Conservation (phyloP, 345 rosid species). For the Euclidium syriacum region DNA sequence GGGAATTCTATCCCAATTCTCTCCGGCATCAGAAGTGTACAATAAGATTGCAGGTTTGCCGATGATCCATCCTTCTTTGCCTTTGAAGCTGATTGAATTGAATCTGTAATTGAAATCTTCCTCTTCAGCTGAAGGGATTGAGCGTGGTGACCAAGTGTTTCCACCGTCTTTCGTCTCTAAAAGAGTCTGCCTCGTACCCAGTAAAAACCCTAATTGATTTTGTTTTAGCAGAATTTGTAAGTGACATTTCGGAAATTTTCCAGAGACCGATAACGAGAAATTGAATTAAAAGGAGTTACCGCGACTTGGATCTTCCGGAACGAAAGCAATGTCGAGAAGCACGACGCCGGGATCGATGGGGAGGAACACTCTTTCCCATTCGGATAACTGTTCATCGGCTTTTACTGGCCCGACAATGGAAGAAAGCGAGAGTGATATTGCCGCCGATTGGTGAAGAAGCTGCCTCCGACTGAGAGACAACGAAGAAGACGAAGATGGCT, state of each 20-base stretch:
- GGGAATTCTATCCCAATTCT: slow-evolving; percentile 82
- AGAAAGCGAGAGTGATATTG: slow-evolving; percentile 37
- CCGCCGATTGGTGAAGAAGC: slow-evolving; percentile 48
- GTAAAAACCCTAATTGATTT: slow-evolving; percentile 49
- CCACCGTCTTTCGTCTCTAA: slow-evolving; percentile 92
- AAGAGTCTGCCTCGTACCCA: slow-evolving; percentile 86
- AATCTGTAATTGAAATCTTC: slow-evolving; percentile 96
- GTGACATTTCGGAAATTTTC: neutral
- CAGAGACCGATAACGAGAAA: neutral
- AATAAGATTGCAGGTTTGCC: slow-evolving; percentile 88
- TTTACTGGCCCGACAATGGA: slow-evolving; percentile 22
- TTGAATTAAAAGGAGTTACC: slow-evolving; percentile 28
- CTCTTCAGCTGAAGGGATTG: slow-evolving; percentile 88
- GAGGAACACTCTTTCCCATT: slow-evolving; percentile 72
- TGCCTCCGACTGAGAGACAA: slow-evolving; percentile 39
- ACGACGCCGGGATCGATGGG: slow-evolving; percentile 94
- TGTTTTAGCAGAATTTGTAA: neutral
- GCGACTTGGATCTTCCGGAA: slow-evolving; percentile 66
- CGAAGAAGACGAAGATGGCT: slow-evolving; percentile 8
- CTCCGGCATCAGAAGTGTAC: slow-evolving; percentile 75
- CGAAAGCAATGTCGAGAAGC: slow-evolving; percentile 88
- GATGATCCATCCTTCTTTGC: slow-evolving; percentile 96
- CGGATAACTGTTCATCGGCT: slow-evolving; percentile 58
- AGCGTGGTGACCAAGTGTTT: slow-evolving; percentile 68
- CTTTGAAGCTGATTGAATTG: slow-evolving; percentile 78